These are phyloP conservation scores for Hypoxylon crocopeplum DNA, from an alignment of 495 filamentous ascomycete species.

Conservation along the genomic window DNA sequence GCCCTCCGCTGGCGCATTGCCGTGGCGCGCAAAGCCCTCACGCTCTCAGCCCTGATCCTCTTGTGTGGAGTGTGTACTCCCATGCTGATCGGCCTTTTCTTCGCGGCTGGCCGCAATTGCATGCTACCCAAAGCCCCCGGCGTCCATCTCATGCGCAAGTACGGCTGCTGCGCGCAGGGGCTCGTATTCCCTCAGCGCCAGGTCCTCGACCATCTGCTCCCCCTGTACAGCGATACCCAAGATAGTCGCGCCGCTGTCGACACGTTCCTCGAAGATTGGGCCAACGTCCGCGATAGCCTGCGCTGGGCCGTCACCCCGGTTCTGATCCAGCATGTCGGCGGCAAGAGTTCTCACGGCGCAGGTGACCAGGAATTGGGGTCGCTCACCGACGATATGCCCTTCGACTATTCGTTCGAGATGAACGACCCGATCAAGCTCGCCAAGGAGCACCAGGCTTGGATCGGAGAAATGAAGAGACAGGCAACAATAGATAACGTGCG, in stretches of 20 bases:
- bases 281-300: constrained; percentile 40
- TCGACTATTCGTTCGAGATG: constrained; percentile 32
- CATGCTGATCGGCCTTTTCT: constrained; percentile 45
- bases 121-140: constrained; percentile 33
- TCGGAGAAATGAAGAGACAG: constrained; percentile 4
- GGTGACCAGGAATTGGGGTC: constrained; percentile 28
- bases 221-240: constrained; percentile 46
- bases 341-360: constrained; percentile 27
- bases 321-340: constrained; percentile 52
- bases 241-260: constrained; percentile 47
- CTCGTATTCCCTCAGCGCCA: constrained; percentile 46
- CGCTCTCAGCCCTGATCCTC: constrained; percentile 17
- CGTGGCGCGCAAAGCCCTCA: constrained; percentile 11
- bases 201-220: constrained; percentile 49
- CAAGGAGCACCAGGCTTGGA: constrained; percentile 19
- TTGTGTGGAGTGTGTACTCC: constrained; percentile 33
- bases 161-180: constrained; percentile 56
- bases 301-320: constrained; percentile 60
- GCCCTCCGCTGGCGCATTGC: constrained; percentile 14
- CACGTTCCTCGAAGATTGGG: constrained; percentile 56
- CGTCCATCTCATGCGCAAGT: constrained; percentile 51
- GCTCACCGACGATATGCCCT: constrained; percentile 36
- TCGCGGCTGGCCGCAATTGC: constrained; percentile 44
- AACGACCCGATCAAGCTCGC: constrained; percentile 31
- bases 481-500: neutral